These are phyloP conservation scores for Tetragonia tetragonoides DNA, from an alignment of 148 eudicot genomes.

Conservation along the genomic window DNA sequence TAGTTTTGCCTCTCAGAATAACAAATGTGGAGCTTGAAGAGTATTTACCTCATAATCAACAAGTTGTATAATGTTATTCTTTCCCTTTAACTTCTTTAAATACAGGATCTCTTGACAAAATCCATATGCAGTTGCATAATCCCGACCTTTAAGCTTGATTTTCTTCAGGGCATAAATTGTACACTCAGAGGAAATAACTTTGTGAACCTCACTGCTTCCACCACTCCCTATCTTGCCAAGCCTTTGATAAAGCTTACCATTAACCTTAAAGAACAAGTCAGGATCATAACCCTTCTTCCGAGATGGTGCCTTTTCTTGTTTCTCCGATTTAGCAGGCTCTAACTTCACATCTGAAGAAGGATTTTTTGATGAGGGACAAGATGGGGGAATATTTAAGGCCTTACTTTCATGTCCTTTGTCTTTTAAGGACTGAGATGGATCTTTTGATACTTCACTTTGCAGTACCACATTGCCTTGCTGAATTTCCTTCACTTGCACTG, in stretches of 20 bases:
- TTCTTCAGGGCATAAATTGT: slow-evolving; percentile 87
- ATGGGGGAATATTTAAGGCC: slow-evolving; percentile 38
- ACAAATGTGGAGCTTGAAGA: neutral
- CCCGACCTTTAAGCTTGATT: slow-evolving; percentile 96
- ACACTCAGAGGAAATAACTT: slow-evolving; percentile 94
- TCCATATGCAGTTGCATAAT: slow-evolving; percentile 90
- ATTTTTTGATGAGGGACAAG: slow-evolving; percentile 32
- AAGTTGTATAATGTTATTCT: slow-evolving; percentile 83
- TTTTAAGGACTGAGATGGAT: slow-evolving; percentile 32
- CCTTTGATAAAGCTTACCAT: slow-evolving; percentile 92
- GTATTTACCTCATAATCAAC: slow-evolving; percentile 86
- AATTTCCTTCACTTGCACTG: slow-evolving; percentile 30
- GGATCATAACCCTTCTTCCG: slow-evolving; percentile 77
- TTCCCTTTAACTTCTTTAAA: slow-evolving; percentile 82
- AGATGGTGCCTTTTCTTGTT: slow-evolving; percentile 54
- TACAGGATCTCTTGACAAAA: slow-evolving; percentile 95
- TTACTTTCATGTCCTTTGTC: slow-evolving; percentile 27
- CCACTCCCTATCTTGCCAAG: slow-evolving; percentile 99
- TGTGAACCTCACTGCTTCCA: slow-evolving; percentile 99
- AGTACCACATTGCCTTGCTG: slow-evolving; percentile 24
- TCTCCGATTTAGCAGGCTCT: slow-evolving; percentile 55
- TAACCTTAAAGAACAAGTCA: slow-evolving; percentile 87
- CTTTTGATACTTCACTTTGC: slow-evolving; percentile 31
- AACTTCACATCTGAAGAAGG: slow-evolving; percentile 44
- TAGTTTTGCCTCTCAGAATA: neutral